phyloP scores from a whole-genome alignment of 495 filamentous ascomycete genomes.

The Glarea lozoyensis region DNA sequence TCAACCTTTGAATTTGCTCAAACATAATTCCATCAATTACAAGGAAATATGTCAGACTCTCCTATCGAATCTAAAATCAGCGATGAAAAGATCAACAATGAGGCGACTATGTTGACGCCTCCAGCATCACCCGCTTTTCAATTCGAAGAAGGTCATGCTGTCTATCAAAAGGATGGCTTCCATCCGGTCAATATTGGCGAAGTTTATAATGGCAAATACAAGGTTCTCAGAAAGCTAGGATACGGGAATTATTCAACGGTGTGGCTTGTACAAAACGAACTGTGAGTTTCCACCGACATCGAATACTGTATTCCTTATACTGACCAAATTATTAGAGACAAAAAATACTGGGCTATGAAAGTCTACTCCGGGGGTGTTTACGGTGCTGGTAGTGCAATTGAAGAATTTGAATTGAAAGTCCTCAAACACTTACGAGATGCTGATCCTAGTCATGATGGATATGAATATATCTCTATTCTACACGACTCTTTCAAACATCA shows the following conservation, averaged over 20 bases:
- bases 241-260: background rate
- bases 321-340: background rate
- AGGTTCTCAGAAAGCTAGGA: background rate
- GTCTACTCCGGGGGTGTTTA: background rate
- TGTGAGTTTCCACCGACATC: background rate
- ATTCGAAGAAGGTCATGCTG: too few relatives aligned
- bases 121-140: too few relatives aligned
- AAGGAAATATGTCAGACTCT: too few relatives aligned
- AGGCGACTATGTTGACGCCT: too few relatives aligned
- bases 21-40: too few relatives aligned
- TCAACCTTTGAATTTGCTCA: too few relatives aligned
- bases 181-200: background rate
- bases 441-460: conserved; percentile 6
- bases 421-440: background rate
- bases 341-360: background rate
- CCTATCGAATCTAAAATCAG: too few relatives aligned
- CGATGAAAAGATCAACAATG: too few relatives aligned
- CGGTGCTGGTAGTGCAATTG: background rate
- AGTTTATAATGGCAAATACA: background rate
- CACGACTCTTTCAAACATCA: conserved; percentile 26
- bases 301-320: background rate
- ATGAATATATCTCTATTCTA: conserved; percentile 22
- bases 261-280: background rate
- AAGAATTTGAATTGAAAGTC: background rate
- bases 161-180: too few relatives aligned